Conservation (phyloP, 148 eudicot genomes). For the Amaranthus hypochondriacus region DNA sequence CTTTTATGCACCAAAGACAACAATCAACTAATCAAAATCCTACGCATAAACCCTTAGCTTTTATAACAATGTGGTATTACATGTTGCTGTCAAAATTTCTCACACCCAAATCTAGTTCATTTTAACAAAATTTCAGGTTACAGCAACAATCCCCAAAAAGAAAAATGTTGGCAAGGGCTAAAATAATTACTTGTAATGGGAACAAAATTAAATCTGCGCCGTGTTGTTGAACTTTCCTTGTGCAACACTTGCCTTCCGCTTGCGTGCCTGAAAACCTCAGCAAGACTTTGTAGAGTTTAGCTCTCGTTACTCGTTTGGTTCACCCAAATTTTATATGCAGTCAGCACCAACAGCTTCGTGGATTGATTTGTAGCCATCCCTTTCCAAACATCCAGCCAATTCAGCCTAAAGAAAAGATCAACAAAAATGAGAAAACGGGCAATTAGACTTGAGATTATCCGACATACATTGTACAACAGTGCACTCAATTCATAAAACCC, state of each 20-base stretch:
- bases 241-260: not conserved
- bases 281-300: not conserved
- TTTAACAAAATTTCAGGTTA: not conserved
- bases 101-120: not conserved
- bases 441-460: not conserved
- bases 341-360: constrained; percentile 96
- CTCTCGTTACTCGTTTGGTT: not conserved
- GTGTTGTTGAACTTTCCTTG: not conserved
- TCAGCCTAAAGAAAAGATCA: constrained; percentile 49
- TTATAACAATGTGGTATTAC: not conserved
- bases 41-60: not conserved
- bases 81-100: constrained; percentile 4
- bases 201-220: not conserved
- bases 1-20: not conserved
- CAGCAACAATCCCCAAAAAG: not conserved
- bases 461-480: too few species aligned
- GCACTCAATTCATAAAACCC: not conserved
- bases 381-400: constrained; percentile 83
- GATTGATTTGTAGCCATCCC: constrained; percentile 87
- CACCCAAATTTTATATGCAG: constrained; percentile 32
- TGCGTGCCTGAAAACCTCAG: not conserved
- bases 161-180: not conserved
- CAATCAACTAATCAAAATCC: not conserved
- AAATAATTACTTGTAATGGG: not conserved
- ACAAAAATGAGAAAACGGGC: not conserved